Base-by-base conservation (phyloP, 2,329 filamentous ascomycete genomes). In the Parascedosporium putredinis region DNA sequence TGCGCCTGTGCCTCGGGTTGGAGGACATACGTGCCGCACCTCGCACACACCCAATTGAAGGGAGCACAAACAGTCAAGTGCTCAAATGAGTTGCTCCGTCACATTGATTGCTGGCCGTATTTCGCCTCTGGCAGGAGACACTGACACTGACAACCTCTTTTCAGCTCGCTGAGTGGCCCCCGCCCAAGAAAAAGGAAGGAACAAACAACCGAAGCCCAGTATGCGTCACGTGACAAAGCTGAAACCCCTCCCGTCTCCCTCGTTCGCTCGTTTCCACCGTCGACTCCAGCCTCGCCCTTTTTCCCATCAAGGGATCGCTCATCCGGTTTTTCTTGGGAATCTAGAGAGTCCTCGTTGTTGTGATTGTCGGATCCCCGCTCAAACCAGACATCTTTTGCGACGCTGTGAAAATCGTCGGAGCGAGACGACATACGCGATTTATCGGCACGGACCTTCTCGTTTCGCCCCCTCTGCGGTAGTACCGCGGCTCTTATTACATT, bases 261-360 rank as follows among this genome's bases (percentile, higher is more conserved):
- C 33, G 20, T 18, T 27, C n/a, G 25, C 22, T 43, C 18, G 12
- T 22, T 43, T 24, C 40, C n/a, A 45, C 16, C 7, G 18, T 3
- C 31, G 31, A 38, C n/a, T 40, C 46, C 46, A 48, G 46, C 46
- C 46, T 48, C 46, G 23, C 34, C 36, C 22, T 48, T 48, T 47
- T 48, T 42, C 36, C 25, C 23, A 9, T 23, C 3, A 18, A 47
- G 20, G 45, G 27, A 43, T 43, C 23, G 14, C 25, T 27, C 42
- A n/a, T 29, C 14, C 42, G 23, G 33, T 36, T 36, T n/a, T n/a
- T n/a, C n/a, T n/a, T n/a, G n/a, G n/a, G n/a, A n/a, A 6, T 31
- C 27, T 31, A 12, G 27, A 42, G 23, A 20, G 20, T 20, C 23
- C 16, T 7, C n/a, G 8, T 12, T 36, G 8, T 16, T 36, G 33